These are phyloP conservation scores for Powellomyces hirtus DNA, from an alignment of 192 early-diverging fungal species.

Conservation along the genomic window DNA sequence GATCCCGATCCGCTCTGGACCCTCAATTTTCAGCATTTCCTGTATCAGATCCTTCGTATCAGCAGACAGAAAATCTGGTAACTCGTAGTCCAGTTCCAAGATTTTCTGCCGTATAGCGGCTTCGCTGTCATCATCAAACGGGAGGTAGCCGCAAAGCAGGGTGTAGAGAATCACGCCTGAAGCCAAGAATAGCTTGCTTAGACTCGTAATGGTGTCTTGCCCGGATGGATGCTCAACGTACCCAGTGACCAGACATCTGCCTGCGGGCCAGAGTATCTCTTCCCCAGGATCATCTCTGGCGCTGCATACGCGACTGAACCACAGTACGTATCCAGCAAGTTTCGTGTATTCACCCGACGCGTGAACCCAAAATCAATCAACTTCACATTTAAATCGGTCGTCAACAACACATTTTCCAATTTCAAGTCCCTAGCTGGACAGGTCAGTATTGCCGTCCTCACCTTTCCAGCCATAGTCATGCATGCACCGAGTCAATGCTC, in stretches of 20 bases:
- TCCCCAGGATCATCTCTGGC: conserved; percentile 72
- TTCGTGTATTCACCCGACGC: conserved; percentile 26
- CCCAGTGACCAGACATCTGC: conserved; percentile 60
- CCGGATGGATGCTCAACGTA: conserved; percentile 17
- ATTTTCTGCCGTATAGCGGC: conserved; percentile 68
- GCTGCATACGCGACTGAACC: conserved; percentile 73
- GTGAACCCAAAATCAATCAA: conserved; percentile 92
- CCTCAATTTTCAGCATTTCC: conserved; percentile 66
- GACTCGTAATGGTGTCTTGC: not conserved
- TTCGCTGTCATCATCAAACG: conserved; percentile 76
- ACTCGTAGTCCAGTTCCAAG: conserved; percentile 66
- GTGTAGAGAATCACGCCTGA: conserved; percentile 51
- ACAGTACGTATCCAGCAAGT: conserved; percentile 54
- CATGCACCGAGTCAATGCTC: not conserved
- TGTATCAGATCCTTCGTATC: conserved; percentile 63
- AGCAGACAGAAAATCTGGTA: conserved; percentile 57
- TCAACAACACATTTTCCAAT: conserved; percentile 90
- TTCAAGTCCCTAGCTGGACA: conserved; percentile 76
- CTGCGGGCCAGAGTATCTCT: conserved; percentile 74
- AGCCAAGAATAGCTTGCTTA: not conserved
- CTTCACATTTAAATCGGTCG: conserved; percentile 84
- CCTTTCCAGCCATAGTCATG: not conserved
- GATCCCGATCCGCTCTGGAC: conserved; percentile 60
- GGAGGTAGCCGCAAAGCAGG: conserved; percentile 42
- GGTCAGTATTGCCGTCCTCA: not conserved